These are phyloP conservation scores for Myrmaecium sp. DNA, from an alignment of 2,329 filamentous ascomycete species.

Conservation along the genomic window DNA sequence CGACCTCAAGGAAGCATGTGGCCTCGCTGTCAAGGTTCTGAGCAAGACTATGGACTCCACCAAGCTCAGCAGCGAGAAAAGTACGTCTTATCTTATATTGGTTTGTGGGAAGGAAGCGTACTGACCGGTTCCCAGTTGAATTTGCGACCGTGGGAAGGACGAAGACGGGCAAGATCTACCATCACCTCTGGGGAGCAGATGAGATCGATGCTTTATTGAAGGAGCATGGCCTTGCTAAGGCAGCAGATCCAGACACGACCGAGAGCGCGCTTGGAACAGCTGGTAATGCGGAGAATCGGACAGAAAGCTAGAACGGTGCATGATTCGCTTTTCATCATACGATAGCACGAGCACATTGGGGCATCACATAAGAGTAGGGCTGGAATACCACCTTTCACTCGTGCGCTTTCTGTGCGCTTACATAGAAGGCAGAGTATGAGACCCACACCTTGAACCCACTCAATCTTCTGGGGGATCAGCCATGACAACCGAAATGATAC, in stretches of 20 bases:
- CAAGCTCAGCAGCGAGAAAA: slow-evolving; percentile 97
- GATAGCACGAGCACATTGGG: too few species aligned
- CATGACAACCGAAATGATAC: too few species aligned
- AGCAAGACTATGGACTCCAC: slow-evolving; percentile 99
- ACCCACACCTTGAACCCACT: too few species aligned
- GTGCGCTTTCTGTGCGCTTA: too few species aligned
- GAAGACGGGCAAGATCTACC: slow-evolving; percentile 90
- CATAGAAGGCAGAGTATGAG: too few species aligned
- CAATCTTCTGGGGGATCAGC: too few species aligned
- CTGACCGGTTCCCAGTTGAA: slow-evolving; percentile 48
- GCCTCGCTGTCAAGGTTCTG: slow-evolving; percentile 92
- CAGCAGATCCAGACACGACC: slow-evolving; percentile 16
- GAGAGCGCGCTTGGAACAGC: slow-evolving; percentile 6
- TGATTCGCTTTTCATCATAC: too few species aligned
- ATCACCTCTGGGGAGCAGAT: slow-evolving; percentile 90
- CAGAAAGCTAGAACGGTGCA: slow-evolving; percentile 7
- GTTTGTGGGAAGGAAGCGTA: neutral
- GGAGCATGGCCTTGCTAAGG: slow-evolving; percentile 84
- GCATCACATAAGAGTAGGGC: too few species aligned
- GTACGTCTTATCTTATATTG: slow-evolving; percentile 37
- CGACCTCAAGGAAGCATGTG: slow-evolving; percentile 87
- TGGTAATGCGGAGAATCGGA: slow-evolving; percentile 8
- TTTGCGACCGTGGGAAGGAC: slow-evolving; percentile 97
- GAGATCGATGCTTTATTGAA: slow-evolving; percentile 89
- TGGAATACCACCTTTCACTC: too few species aligned